Base-by-base conservation (phyloP, 495 filamentous ascomycete genomes). In the Daldinia childiae region DNA sequence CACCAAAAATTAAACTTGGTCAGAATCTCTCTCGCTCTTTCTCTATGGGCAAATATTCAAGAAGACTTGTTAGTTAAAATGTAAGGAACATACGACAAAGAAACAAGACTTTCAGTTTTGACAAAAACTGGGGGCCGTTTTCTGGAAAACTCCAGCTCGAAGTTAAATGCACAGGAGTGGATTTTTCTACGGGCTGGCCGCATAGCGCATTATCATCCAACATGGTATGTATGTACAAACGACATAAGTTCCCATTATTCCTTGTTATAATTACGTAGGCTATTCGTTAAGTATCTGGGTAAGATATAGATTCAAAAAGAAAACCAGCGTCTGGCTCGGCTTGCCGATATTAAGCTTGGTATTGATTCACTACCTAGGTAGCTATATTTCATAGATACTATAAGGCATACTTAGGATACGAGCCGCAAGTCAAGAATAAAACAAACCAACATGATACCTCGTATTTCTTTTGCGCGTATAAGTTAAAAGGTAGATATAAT, bases 141-240 rank as follows among this genome's bases (percentile, higher is more conserved):
- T 69, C 70, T 69, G 65, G 70, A 73, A 73, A 73, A 73, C 30
- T 68, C 64, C 69, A 72, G 64, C 55, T 73, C 65, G 32, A 72
- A 48, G 60, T 59, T 57, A 14, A 48, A 73, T 58, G 70, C 65
- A 69, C 51, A 24, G 65, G 19, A 67, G 30, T 66, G 68, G 70
- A 66, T n/a, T 62, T 51, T 58, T 27, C 34, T 38, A 30, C 55
- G 57, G 61, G 65, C 51, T 57, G 64, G 57, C 36, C 55, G 70
- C 65, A 73, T 73, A 61, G 32, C 21, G 57, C 60, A 30, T 54
- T 54, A 45, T 71, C 66, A 66, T 59, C 69, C 69, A 72, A 17
- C 58, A 63, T 27, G 45, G 43, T 59, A 72, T 72, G 43, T 59
- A 72, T 72, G 54, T 27, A 63, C 30, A 30, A 19, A 66, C 27